Evolutionary conservation across 1,139 yeast genomes (phyloP), one percentile per base, ranked within the genome.

Genomic region (Ogataea hybrid): DNA sequence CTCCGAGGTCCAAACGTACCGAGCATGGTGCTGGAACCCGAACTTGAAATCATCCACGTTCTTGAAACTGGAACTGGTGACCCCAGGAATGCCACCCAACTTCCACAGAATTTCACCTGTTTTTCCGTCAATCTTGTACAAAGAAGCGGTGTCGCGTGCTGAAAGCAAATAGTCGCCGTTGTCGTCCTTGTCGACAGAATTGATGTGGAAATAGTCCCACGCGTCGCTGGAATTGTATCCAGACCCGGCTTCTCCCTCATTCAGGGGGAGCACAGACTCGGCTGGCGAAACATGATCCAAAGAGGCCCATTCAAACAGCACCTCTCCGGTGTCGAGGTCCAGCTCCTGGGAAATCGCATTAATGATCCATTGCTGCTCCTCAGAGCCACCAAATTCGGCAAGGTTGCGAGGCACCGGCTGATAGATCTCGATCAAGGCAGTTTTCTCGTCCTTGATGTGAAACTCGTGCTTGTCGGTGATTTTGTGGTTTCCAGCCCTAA

Each of bases 141-240:
- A 43, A 4, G 71, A 52, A 17, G 70, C 63, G 31, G 63, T 57
- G 49, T 67, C 62, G 49, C 73, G 59, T 4, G 70, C 66, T 3
- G 70, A 65, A 15, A 68, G 35, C 22, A 68, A 43, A 48, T 65
- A 68, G 46, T 67, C 63, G 11, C 71, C 71, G 33, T 63, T 48
- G 11, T 52, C 61, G 49, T 68, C 70, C 44, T 68, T 68, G 42
- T 67, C 71, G 27, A 68, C 68, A 1, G 72, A 67, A 42, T 68
- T 68, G 46, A 68, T 65, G 46, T 68, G 73, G 59, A 68, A 65
- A 47, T 64, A 68, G 46, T 68, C 73, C 69, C 70, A 68, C 5
- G 72, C 71, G 46, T 61, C 64, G 39, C 63, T 55, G 6, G 70
- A 62, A 34, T 61, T 59, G 42, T 46, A 53, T 1, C 70, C 71